Evolutionary conservation across 148 eudicot species (phyloP).

Genomic region (Chenopodium formosanum): DNA sequence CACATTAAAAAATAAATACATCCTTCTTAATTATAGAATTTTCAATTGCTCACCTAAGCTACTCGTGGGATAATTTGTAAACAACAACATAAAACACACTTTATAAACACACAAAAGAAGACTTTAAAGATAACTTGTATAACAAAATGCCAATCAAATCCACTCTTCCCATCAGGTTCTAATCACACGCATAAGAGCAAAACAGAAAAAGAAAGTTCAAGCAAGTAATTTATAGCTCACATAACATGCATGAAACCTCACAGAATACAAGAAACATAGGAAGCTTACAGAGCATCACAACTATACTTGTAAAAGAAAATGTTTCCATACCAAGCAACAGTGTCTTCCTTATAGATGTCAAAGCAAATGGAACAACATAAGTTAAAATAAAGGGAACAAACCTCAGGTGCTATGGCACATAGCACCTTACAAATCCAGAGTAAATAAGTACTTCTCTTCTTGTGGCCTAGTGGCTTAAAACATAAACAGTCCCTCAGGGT

Average conservation of each 20-base stretch:
- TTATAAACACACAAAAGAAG: too few relatives aligned
- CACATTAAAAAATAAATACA: not conserved
- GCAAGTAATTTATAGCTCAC: not conserved
- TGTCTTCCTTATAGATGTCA: not conserved
- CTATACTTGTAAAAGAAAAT: too few relatives aligned
- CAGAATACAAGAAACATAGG: not conserved
- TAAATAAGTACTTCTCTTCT: constrained; percentile 55
- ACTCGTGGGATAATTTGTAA: not conserved
- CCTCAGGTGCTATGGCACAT: constrained; percentile 61
- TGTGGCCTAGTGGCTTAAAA: constrained; percentile 65
- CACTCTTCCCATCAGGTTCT: not conserved
- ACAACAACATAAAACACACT: not conserved
- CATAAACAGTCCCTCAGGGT: constrained; percentile 62
- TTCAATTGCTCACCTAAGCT: not conserved
- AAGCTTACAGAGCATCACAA: not conserved
- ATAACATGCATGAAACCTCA: not conserved
- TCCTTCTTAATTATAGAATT: not conserved
- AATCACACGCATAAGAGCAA: not conserved
- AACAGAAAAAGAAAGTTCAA: not conserved
- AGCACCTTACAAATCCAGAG: constrained; percentile 53
- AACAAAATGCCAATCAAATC: too few relatives aligned
- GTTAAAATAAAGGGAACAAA: constrained; percentile 26
- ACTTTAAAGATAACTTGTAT: not conserved
- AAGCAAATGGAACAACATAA: not conserved
- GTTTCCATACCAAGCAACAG: not conserved